Percentiles rank a stretch among this genome's conserved stretches.
These are phyloP conservation scores for Phyllosticta capitalensis DNA, from an alignment of 2,329 filamentous ascomycete species.

Conservation along the genomic window DNA sequence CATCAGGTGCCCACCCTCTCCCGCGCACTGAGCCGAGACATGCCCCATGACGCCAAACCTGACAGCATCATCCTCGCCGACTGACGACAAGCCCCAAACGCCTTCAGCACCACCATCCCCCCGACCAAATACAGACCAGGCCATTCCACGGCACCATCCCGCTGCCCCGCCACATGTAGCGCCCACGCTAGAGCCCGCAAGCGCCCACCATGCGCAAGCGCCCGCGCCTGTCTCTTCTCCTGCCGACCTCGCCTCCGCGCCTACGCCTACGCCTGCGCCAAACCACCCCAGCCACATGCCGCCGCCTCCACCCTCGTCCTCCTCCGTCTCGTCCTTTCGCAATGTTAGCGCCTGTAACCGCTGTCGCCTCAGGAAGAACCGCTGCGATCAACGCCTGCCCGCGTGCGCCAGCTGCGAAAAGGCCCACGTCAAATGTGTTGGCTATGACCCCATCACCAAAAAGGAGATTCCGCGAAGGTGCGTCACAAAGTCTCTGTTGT, in stretches of 20 bases:
- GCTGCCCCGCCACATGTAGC: slow-evolving; percentile 1
- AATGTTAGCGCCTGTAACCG: slow-evolving; percentile 86
- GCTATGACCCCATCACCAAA: slow-evolving; percentile 94
- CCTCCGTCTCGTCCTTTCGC: slow-evolving; percentile 29
- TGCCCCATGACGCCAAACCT: not conserved
- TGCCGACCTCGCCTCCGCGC: slow-evolving; percentile 13
- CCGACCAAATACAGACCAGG: slow-evolving; percentile 2
- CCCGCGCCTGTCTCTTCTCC: not conserved
- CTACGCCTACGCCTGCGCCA: slow-evolving; percentile 20
- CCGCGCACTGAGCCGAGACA: not conserved
- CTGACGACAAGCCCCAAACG: not conserved
- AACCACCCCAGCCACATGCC: slow-evolving; percentile 22
- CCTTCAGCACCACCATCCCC: not conserved
- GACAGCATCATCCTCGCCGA: not conserved
- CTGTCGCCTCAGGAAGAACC: slow-evolving; percentile 84
- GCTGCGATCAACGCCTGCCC: slow-evolving; percentile 87
- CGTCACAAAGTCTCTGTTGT: slow-evolving; percentile 15
- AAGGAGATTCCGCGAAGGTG: slow-evolving; percentile 77
- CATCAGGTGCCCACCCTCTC: not conserved
- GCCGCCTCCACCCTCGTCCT: slow-evolving; percentile 15
- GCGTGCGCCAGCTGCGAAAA: slow-evolving; percentile 90
- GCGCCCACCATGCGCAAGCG: not conserved
- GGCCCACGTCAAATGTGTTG: slow-evolving; percentile 82
- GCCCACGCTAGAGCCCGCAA: not conserved
- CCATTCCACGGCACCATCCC: slow-evolving; percentile 2